A percentile compares a stretch with the other conserved stretches of the same genome.
Conservation (phyloP, 345 rosid genomes). For the Fremontodendron californicum region DNA sequence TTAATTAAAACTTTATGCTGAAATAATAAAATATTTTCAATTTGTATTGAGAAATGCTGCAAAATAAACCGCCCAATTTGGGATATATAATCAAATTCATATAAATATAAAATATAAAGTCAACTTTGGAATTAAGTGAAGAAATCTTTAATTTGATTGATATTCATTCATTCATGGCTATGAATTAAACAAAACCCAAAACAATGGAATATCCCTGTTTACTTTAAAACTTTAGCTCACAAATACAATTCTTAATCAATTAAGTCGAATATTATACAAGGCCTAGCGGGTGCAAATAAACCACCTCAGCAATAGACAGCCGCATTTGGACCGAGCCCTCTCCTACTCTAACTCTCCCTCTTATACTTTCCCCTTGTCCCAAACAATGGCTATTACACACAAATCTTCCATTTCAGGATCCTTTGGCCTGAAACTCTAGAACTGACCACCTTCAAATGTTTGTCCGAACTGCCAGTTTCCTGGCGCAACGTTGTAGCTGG, state of each 20-base stretch:
- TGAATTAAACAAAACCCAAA: constrained; percentile 1
- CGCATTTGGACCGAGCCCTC: constrained; percentile 23
- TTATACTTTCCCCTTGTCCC: constrained; percentile 14
- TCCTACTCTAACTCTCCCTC: constrained; percentile 21
- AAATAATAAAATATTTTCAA: not conserved
- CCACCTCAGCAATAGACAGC: constrained; percentile 70
- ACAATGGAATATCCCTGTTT: not conserved
- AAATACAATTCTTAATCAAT: not conserved
- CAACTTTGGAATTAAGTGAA: not conserved
- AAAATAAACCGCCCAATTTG: not conserved
- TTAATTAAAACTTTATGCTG: not conserved
- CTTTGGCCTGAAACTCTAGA: constrained; percentile 26
- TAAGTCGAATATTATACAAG: not conserved
- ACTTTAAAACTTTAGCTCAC: not conserved
- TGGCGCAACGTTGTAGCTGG: constrained; percentile 55
- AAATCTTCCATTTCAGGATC: not conserved
- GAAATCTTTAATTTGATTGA: not conserved
- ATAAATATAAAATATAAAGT: not conserved
- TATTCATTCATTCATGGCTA: not conserved
- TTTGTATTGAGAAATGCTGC: not conserved
- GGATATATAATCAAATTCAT: not conserved
- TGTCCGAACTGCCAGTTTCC: constrained; percentile 83
- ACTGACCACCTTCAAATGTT: constrained; percentile 67
- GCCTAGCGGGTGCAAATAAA: constrained; percentile 68
- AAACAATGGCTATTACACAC: constrained; percentile 21